Evolutionary conservation across 306 rosid genomes (phyloP).

Genomic region (Dalbergia oliveri): DNA sequence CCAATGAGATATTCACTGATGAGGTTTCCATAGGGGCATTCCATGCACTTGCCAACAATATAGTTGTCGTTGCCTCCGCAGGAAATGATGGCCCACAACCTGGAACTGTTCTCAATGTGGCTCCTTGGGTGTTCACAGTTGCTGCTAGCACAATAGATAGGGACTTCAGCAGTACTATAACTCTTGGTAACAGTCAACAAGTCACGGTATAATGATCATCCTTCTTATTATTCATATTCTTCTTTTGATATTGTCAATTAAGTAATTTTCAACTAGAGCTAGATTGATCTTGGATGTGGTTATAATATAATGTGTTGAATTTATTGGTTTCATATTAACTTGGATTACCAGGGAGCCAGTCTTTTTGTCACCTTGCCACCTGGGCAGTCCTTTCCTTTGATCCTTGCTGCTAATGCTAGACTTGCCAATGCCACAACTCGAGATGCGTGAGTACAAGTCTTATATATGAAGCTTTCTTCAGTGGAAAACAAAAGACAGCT

Average conservation of each 20-base stretch:
- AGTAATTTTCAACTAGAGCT: too few species aligned
- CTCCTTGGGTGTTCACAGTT: slow-evolving; percentile 69
- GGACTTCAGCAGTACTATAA: slow-evolving; percentile 45
- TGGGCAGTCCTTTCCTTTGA: slow-evolving; percentile 52
- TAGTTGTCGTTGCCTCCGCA: slow-evolving; percentile 58
- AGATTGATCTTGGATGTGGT: too few species aligned
- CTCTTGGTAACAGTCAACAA: slow-evolving; percentile 49
- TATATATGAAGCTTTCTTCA: too few species aligned
- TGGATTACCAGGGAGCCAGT: slow-evolving; percentile 61
- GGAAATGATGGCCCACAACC: slow-evolving; percentile 63
- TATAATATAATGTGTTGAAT: neutral
- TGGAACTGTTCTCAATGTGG: slow-evolving; percentile 42
- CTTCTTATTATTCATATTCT: too few species aligned
- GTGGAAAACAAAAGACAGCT: neutral
- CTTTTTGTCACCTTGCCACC: slow-evolving; percentile 51
- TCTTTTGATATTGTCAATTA: neutral
- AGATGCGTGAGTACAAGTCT: slow-evolving; percentile 55
- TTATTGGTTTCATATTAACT: neutral
- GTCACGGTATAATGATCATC: neutral
- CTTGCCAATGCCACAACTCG: slow-evolving; percentile 30
- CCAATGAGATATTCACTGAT: slow-evolving; percentile 43
- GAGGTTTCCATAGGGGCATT: slow-evolving; percentile 59
- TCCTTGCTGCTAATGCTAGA: slow-evolving; percentile 53
- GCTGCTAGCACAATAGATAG: slow-evolving; percentile 71
- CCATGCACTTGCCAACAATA: slow-evolving; percentile 57